Conservation (phyloP, 2,329 filamentous ascomycete species). For the Podosphaera fusca region DNA sequence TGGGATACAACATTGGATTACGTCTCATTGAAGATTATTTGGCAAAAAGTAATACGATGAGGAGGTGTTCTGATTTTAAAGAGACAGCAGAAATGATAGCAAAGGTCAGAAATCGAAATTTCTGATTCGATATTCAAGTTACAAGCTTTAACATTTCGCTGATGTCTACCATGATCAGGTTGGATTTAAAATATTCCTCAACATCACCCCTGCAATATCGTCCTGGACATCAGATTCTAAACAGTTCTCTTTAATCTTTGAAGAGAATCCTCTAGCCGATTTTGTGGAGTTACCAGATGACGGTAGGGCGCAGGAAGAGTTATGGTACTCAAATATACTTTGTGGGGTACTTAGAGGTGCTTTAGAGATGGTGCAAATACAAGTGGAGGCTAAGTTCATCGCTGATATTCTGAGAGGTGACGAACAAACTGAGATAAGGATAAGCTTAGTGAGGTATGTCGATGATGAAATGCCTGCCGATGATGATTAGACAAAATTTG, state of each 20-base stretch:
- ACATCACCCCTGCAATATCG: conserved; percentile 77
- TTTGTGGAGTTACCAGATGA: conserved; percentile 96
- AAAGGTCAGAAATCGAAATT: conserved; percentile 31
- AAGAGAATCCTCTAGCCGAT: conserved; percentile 90
- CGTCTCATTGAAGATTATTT: conserved; percentile 94
- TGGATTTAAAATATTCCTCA: conserved; percentile 97
- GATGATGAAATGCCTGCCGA: conserved; percentile 94
- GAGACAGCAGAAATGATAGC: conserved; percentile 95
- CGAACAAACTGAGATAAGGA: conserved; percentile 91
- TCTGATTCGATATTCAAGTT: background rate
- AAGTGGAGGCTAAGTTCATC: conserved; percentile 89
- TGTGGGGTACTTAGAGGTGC: conserved; percentile 81
- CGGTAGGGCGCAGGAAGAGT: conserved; percentile 78
- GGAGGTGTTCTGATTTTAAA: conserved; percentile 73
- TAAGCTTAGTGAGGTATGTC: conserved; percentile 79
- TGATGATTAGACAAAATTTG: conserved; percentile 34
- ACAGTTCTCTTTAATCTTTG: conserved; percentile 86
- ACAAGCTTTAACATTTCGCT: background rate
- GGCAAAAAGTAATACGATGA: conserved; percentile 77
- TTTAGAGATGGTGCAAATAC: conserved; percentile 98
- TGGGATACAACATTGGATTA: conserved; percentile 97
- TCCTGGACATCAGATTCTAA: conserved; percentile 95
- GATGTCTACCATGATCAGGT: conserved; percentile 30
- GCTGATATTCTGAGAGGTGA: conserved; percentile 83
- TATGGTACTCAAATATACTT: conserved; percentile 97